Conservation (phyloP, 805 yeast species). For the Wickerhamomyces bovis region DNA sequence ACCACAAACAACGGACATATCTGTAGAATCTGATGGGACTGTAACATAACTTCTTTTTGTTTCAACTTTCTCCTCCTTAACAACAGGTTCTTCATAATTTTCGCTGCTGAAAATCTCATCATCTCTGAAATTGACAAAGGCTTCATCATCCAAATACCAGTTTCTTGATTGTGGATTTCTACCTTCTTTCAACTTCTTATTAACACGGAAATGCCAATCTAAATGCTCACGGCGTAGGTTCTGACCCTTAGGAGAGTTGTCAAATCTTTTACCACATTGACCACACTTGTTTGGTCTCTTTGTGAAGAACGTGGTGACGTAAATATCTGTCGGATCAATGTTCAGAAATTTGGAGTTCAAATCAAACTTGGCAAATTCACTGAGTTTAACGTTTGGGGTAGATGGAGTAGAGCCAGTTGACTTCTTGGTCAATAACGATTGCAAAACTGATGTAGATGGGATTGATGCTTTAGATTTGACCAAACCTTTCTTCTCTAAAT, state of each 20-base stretch:
- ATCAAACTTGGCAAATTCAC: conserved; percentile 20
- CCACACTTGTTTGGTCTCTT: conserved; percentile 73
- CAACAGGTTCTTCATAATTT: conserved; percentile 9
- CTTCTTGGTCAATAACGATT: conserved; percentile 5
- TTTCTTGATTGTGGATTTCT: conserved; percentile 60
- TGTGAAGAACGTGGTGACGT: conserved; percentile 9
- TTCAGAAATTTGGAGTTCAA: conserved; percentile 25
- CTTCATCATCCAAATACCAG: conserved; percentile 71
- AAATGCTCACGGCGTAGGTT: conserved; percentile 57
- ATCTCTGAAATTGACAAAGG: conserved; percentile 73
- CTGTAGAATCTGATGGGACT: conserved; percentile 59
- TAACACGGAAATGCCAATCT: conserved; percentile 95
- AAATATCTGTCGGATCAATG: conserved; percentile 40
- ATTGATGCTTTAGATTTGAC: conserved; percentile 9
- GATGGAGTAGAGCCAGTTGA: conserved; percentile 1
- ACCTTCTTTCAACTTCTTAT: conserved; percentile 61
- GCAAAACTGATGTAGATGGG: conserved; percentile 8
- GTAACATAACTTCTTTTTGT: conserved; percentile 46
- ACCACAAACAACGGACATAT: conserved; percentile 56
- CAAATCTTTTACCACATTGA: conserved; percentile 84
- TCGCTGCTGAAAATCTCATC: conserved; percentile 36
- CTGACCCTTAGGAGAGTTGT: conserved; percentile 50
- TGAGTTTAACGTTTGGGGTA: neutral
- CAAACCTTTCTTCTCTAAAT: conserved; percentile 17
- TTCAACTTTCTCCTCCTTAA: conserved; percentile 4